Conservation (phyloP, 805 yeast species). For the Saccharomyces eubayanus region DNA sequence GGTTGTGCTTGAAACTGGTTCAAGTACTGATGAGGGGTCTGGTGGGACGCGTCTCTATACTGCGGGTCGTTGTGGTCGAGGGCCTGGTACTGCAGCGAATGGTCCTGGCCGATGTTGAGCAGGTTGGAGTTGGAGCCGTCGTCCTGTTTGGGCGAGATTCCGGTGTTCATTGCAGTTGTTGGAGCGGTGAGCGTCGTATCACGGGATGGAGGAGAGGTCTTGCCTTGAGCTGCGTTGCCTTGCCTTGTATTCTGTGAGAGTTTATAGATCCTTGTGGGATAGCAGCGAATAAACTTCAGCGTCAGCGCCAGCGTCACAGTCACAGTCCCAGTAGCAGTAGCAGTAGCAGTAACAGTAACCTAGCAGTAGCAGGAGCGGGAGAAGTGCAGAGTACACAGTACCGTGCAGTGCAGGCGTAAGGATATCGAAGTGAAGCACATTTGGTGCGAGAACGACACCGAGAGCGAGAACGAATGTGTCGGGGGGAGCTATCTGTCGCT, state of each 20-base stretch:
- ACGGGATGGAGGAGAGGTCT: neutral
- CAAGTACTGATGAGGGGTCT: conserved; percentile 9
- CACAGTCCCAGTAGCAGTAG: neutral
- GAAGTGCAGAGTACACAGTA: neutral
- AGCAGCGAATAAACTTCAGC: neutral
- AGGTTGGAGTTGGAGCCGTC: conserved; percentile 8
- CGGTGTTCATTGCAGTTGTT: conserved; percentile 11
- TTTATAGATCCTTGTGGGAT: neutral
- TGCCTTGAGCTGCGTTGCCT: neutral
- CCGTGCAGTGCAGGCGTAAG: neutral
- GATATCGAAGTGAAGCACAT: neutral
- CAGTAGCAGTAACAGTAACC: neutral
- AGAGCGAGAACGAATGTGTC: neutral
- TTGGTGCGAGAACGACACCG: neutral
- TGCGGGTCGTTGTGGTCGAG: conserved; percentile 15
- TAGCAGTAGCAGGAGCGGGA: neutral
- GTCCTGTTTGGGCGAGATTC: conserved; percentile 18
- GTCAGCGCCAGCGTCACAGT: no score
- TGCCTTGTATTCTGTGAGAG: neutral
- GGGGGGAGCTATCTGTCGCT: neutral
- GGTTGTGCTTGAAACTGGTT: conserved; percentile 14
- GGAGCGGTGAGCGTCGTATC: conserved; percentile 5
- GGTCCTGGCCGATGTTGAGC: conserved; percentile 15
- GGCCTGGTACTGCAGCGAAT: conserved; percentile 20
- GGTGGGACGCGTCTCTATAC: conserved; percentile 6